Base-by-base conservation (phyloP, 2,329 filamentous ascomycete genomes). In the Xylariaceae sp. region DNA sequence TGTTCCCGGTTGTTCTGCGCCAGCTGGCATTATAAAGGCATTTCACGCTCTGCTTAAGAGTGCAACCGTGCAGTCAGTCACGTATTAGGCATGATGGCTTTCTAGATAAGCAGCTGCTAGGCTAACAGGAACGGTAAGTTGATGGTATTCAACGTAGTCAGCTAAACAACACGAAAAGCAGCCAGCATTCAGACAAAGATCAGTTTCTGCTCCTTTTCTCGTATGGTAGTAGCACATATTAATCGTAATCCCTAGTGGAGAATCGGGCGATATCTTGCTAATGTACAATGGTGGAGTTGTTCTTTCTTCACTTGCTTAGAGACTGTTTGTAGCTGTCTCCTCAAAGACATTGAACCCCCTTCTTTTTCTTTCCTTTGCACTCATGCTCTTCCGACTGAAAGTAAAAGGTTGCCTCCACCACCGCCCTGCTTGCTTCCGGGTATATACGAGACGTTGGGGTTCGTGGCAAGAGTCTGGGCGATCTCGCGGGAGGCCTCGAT, bases 401-500 rank as follows among this genome's bases (percentile, higher is more conserved):
- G 68, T 66, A 85, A 70, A 44, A 78, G 67, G 62, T 80, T 63
- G 41, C 58, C 57, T 60, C 77, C 73, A n/a, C 71, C 71, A 16
- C 82, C 80, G 54, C 82, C 81, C 74, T 89, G 86, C 63, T 83
- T 81, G 50, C 55, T 75, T 53, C 89, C 88, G 3, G 94, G 94
- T 60, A 99, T 76, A 74, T 99, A 99, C 41, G 92, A 92, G 48
- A 99, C 92, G 67, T 99, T 97, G 56, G 94, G 92, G 77, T 99
- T 99, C 55, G 79, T 78, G 16, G 93, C 85, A 69, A 99, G 77
- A 63, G 92, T 93, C 75, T 92, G 85, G 8, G 94, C 94, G 75
- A 99, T 97, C 68, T 99, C 95, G 73, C 88, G 91, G 72, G 91
- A 92, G 11, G 94, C 95, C 80, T 99, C 94, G 69, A 99, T 97